Evolutionary conservation across 164 flowering plant species (phyloP).

Genomic region (Protea cynaroides): DNA sequence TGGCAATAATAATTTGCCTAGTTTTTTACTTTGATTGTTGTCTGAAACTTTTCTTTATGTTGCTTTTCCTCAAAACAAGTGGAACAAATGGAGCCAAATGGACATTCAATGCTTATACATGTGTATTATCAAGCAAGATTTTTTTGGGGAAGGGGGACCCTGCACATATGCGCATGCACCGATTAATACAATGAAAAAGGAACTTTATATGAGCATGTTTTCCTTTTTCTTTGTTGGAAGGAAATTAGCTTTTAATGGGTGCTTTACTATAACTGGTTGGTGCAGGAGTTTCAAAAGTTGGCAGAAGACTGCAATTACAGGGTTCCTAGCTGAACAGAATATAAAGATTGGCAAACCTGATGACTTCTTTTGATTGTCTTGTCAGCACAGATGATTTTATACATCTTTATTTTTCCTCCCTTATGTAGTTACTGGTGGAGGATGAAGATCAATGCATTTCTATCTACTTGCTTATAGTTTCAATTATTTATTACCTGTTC

Average conservation of each 20-base stretch:
- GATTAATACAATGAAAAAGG: too few relatives aligned
- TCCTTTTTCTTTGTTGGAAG: not conserved
- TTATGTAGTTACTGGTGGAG: not conserved
- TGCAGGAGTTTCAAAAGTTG: constrained; percentile 95
- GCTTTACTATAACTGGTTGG: constrained; percentile 5
- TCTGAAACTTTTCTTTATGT: not conserved
- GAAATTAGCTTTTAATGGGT: not conserved
- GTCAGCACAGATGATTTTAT: not conserved
- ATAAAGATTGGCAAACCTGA: constrained; percentile 75
- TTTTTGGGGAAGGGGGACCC: too few relatives aligned
- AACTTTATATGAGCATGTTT: not conserved
- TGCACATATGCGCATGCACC: too few relatives aligned
- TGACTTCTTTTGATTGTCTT: constrained; percentile 48
- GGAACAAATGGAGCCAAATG: too few relatives aligned
- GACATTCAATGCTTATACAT: too few relatives aligned
- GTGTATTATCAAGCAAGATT: too few relatives aligned
- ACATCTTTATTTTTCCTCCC: not conserved
- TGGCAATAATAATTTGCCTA: too few relatives aligned
- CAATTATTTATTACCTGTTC: too few relatives aligned
- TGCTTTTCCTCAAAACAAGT: too few relatives aligned
- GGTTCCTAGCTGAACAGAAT: constrained; percentile 45
- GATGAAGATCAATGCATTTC: not conserved
- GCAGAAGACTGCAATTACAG: constrained; percentile 79
- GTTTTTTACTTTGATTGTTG: not conserved
- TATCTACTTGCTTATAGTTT: too few relatives aligned